phyloP scores from a whole-genome alignment of 73 alveolate species.

The Tetrahymena borealis region DNA sequence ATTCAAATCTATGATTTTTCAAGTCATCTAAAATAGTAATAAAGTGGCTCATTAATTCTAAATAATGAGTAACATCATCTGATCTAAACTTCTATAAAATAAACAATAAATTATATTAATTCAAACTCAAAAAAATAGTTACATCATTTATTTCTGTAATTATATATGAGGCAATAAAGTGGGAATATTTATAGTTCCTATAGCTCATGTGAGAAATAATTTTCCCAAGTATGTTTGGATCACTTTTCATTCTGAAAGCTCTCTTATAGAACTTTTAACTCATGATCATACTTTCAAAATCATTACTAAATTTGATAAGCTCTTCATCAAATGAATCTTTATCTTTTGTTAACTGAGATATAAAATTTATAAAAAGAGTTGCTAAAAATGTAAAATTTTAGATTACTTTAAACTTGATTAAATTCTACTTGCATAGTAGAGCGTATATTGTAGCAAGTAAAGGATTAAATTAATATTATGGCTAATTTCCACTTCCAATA shows the following conservation, averaged over 20 bases:
- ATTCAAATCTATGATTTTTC: not conserved
- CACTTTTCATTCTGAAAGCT: not conserved
- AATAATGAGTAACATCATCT: not conserved
- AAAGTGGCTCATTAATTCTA: not conserved
- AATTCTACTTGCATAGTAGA: not conserved
- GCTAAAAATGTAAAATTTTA: not conserved
- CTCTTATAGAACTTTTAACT: not conserved
- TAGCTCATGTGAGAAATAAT: not conserved
- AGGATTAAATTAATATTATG: not conserved
- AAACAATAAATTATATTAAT: not conserved
- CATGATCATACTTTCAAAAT: not conserved
- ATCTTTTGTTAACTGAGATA: not conserved
- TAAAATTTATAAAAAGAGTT: not conserved
- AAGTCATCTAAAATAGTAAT: not conserved
- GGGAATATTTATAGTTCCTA: not conserved
- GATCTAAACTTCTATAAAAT: not conserved
- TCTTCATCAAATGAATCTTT: not conserved
- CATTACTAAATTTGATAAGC: not conserved
- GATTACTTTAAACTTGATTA: not conserved
- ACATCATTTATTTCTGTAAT: not conserved
- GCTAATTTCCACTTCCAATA: not conserved
- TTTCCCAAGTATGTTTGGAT: not conserved
- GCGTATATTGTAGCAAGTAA: not conserved
- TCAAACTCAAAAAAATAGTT: not conserved
- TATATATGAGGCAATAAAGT: not conserved